Evolutionary conservation across 192 early-diverging fungal genomes (phyloP).

Genomic region (Coemansia sp.): DNA sequence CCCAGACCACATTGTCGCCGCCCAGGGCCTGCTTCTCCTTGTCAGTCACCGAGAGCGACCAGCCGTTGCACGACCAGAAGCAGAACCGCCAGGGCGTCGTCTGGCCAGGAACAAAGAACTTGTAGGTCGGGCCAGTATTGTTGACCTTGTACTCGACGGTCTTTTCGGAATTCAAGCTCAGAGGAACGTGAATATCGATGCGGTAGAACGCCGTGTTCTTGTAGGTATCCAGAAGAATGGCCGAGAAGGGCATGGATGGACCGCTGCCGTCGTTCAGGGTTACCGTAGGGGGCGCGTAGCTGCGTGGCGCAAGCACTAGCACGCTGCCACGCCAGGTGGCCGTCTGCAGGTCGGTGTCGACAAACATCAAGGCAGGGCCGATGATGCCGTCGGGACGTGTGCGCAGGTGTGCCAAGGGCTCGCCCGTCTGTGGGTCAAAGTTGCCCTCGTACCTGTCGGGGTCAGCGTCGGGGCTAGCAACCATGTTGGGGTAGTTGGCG

Average conservation of each 20-base stretch:
- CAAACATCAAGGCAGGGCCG: slow-evolving; percentile 55
- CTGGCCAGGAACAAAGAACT: slow-evolving; percentile 51
- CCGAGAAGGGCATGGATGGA: slow-evolving; percentile 24
- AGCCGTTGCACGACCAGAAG: slow-evolving; percentile 74
- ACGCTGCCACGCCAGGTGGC: slow-evolving; percentile 57
- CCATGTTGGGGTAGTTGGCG: slow-evolving; percentile 29
- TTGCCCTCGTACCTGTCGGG: slow-evolving; percentile 47
- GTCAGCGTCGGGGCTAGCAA: slow-evolving; percentile 6
- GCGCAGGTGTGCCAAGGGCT: slow-evolving; percentile 40
- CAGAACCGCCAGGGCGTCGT: slow-evolving; percentile 60
- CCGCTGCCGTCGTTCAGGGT: slow-evolving; percentile 35
- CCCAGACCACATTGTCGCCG: slow-evolving; percentile 60
- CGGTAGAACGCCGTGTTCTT: slow-evolving; percentile 63
- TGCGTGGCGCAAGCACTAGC: slow-evolving; percentile 46
- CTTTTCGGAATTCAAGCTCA: slow-evolving; percentile 42
- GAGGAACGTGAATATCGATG: slow-evolving; percentile 53
- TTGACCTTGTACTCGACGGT: slow-evolving; percentile 43
- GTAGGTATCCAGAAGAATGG: slow-evolving; percentile 54
- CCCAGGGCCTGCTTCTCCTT: slow-evolving; percentile 39
- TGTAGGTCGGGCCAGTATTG: slow-evolving; percentile 46
- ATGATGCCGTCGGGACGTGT: slow-evolving; percentile 42
- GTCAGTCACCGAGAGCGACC: slow-evolving; percentile 53
- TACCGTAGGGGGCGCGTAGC: slow-evolving; percentile 30
- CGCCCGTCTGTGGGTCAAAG: slow-evolving; percentile 46
- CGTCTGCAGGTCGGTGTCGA: slow-evolving; percentile 51